These are phyloP conservation scores for Globisporangium irregulare DNA, from an alignment of 352 stramenopile species.

Conservation along the genomic window DNA sequence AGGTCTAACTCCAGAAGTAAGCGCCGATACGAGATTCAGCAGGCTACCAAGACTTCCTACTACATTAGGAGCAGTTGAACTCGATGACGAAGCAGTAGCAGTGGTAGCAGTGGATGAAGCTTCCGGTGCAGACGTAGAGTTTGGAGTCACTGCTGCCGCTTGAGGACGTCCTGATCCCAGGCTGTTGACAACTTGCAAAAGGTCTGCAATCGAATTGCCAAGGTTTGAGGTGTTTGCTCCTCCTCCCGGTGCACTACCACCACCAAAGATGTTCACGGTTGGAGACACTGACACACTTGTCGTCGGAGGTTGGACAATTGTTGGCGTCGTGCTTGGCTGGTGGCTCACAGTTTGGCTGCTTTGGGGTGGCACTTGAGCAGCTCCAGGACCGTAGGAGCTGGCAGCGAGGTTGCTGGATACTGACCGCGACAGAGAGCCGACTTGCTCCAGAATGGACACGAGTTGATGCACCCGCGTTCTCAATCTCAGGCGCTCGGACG, in stretches of 20 bases:
- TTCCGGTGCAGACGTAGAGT: background rate
- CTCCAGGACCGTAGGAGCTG: slow-evolving; percentile 16
- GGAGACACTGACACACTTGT: slow-evolving; percentile 8
- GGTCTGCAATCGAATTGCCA: slow-evolving; percentile 14
- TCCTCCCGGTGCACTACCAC: background rate
- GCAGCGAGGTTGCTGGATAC: slow-evolving; percentile 16
- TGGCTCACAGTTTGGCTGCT: background rate
- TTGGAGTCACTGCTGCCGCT: background rate
- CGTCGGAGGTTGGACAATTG: background rate
- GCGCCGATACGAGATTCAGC: slow-evolving; percentile 15
- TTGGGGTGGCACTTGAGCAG: background rate
- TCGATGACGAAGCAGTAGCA: background rate
- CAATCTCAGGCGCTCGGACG: slow-evolving; percentile 22
- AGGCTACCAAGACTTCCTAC: slow-evolving; percentile 2
- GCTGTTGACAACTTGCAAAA: slow-evolving; percentile 12
- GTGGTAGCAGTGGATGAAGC: background rate
- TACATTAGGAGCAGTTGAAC: background rate
- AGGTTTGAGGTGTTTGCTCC: slow-evolving; percentile 3
- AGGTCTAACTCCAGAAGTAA: slow-evolving; percentile 1
- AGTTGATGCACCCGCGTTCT: slow-evolving; percentile 24
- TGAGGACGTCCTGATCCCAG: background rate
- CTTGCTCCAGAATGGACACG: slow-evolving; percentile 20
- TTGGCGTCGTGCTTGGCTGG: background rate
- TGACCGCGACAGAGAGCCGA: slow-evolving; percentile 11
- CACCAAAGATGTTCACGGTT: slow-evolving; percentile 17